Conservation (phyloP, 805 yeast species). For the Lachancea kluyveri region DNA sequence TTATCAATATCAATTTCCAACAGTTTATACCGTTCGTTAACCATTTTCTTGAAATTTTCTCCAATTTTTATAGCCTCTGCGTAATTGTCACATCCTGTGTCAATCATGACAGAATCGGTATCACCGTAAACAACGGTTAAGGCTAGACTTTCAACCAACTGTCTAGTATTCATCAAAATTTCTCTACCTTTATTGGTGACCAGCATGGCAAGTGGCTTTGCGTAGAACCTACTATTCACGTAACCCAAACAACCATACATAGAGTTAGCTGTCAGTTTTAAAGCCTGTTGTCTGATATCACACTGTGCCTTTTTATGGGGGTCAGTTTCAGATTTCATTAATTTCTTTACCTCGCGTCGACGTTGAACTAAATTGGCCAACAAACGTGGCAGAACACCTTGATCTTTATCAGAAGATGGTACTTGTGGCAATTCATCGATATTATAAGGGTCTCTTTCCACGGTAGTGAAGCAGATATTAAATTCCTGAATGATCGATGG, state of each 20-base stretch:
- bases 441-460: slow-evolving; percentile 54
- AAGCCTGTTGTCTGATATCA: slow-evolving; percentile 93
- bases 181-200: slow-evolving; percentile 95
- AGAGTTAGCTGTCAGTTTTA: slow-evolving; percentile 96
- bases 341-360: slow-evolving; percentile 86
- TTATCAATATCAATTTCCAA: slow-evolving; percentile 95
- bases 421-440: slow-evolving; percentile 61
- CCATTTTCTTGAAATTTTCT: slow-evolving; percentile 72
- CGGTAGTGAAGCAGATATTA: slow-evolving; percentile 95
- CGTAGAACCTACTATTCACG: slow-evolving; percentile 86
- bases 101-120: slow-evolving; percentile 98
- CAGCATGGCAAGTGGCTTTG: slow-evolving; percentile 91
- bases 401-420: slow-evolving; percentile 51
- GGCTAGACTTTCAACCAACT: slow-evolving; percentile 79
- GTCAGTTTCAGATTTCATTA: slow-evolving; percentile 69
- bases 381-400: slow-evolving; percentile 84
- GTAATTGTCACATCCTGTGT: slow-evolving; percentile 68
- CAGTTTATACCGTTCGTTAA: slow-evolving; percentile 80
- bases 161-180: slow-evolving; percentile 86
- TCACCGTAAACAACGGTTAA: slow-evolving; percentile 93
- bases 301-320: slow-evolving; percentile 69
- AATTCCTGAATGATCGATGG: slow-evolving; percentile 97
- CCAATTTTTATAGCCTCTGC: slow-evolving; percentile 79
- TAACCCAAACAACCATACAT: slow-evolving; percentile 99
- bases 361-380: slow-evolving; percentile 80